Evolutionary conservation across 257 asterid species (phyloP).

Genomic region (Solanum chiquidenum): DNA sequence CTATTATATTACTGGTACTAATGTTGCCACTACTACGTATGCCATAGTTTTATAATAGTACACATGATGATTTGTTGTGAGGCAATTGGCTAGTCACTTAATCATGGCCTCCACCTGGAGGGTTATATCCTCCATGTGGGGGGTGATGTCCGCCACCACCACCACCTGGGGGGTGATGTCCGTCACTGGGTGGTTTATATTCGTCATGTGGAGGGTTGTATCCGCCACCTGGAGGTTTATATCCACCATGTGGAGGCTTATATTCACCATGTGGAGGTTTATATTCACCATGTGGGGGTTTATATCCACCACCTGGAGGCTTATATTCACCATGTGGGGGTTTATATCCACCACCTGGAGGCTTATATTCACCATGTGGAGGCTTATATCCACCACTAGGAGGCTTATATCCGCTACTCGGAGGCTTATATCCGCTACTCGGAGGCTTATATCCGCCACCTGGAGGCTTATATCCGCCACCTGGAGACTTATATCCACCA

Average conservation of each 20-base stretch:
- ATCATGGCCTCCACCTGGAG: not conserved
- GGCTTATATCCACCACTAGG: not conserved
- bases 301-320: no score
- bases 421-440: not conserved
- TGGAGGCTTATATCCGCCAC: not conserved
- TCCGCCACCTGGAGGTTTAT: not conserved
- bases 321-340: not conserved
- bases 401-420: accelerated
- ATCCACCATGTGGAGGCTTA: not conserved
- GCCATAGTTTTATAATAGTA: not conserved
- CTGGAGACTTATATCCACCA: accelerated
- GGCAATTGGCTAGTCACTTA: not conserved
- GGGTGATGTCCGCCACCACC: not conserved
- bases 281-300: no score
- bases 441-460: not conserved
- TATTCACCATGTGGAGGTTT: no score
- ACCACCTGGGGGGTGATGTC: not conserved
- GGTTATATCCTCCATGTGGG: not conserved
- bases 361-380: no score
- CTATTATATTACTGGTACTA: not conserved
- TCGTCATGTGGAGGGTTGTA: not conserved
- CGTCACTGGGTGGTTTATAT: not conserved
- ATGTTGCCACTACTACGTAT: not conserved
- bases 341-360: accelerated
- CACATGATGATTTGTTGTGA: not conserved